phyloP scores from a whole-genome alignment of 352 stramenopile species.

The Phytophthora tubulina region DNA sequence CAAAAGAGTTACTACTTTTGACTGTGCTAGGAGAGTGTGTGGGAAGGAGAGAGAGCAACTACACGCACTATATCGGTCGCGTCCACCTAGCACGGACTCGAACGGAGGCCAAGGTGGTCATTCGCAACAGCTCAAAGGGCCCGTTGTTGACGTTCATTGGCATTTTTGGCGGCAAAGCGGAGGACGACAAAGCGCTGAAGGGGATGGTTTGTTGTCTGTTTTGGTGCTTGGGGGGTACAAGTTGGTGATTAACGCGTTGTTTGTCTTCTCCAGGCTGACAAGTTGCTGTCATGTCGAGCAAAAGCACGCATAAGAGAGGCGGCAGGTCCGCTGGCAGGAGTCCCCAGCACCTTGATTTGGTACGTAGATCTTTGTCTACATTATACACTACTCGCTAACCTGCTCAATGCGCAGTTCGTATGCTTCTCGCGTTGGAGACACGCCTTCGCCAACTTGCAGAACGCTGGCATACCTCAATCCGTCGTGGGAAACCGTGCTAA shows the following conservation, averaged over 20 bases:
- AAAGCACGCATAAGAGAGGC: conserved; percentile 17
- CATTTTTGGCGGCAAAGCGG: conserved; percentile 17
- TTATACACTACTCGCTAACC: background rate
- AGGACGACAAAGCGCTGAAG: conserved; percentile 23
- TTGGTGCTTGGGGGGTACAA: background rate
- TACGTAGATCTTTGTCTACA: conserved; percentile 11
- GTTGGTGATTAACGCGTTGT: background rate
- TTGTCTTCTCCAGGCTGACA: conserved; percentile 22
- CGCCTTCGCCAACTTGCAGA: conserved; percentile 46
- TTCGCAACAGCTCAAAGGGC: conserved; percentile 32
- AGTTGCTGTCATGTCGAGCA: conserved; percentile 23
- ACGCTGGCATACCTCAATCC: conserved; percentile 45
- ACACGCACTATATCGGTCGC: conserved; percentile 27
- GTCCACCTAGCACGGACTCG: conserved; percentile 6
- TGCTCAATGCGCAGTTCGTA: conserved; percentile 36
- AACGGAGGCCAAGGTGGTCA: conserved; percentile 28
- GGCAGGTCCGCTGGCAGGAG: conserved; percentile 5
- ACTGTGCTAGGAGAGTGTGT: conserved; percentile 34
- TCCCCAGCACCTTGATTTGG: conserved; percentile 41
- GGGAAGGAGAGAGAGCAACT: conserved; percentile 28
- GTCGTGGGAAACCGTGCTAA: conserved; percentile 29
- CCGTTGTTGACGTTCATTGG: conserved; percentile 34
- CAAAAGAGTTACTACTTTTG: conserved; percentile 31
- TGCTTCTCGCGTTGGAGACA: conserved; percentile 36
- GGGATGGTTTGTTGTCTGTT: conserved; percentile 19